Percentiles rank a stretch among this genome's conserved stretches.
These are phyloP conservation scores for Hymenoscyphus occultus DNA, from an alignment of 2,329 filamentous ascomycete genomes.

Conservation along the genomic window DNA sequence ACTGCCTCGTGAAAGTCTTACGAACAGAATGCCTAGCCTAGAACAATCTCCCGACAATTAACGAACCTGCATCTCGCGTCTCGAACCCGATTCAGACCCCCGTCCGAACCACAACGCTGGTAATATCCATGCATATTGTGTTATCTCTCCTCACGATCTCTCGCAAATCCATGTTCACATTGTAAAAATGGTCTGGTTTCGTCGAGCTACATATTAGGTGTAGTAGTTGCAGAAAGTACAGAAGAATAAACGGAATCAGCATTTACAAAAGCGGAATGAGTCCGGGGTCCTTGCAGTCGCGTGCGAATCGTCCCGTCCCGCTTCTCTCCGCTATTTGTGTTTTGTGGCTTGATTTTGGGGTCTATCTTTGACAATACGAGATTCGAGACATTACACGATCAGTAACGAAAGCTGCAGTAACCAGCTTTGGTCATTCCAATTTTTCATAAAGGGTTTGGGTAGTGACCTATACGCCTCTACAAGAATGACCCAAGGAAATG, in stretches of 20 bases:
- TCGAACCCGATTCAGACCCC: not conserved
- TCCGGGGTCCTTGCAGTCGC: not conserved
- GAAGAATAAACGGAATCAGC: not conserved
- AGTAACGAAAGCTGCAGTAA: not conserved
- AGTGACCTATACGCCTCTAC: too few species aligned
- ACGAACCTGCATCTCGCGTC: not conserved
- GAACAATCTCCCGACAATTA: not conserved
- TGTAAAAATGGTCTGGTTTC: not conserved
- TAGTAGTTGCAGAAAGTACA: not conserved
- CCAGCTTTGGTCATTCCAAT: too few species aligned
- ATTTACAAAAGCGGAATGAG: not conserved
- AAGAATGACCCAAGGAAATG: not conserved
- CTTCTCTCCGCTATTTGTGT: not conserved
- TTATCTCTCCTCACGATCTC: not conserved
- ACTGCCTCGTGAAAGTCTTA: not conserved
- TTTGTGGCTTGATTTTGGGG: not conserved
- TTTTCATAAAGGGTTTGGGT: too few species aligned
- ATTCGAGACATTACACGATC: not conserved
- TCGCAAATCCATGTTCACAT: not conserved
- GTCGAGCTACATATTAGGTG: not conserved
- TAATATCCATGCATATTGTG: not conserved
- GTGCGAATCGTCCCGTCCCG: conserved; percentile 1
- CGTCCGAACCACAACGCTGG: not conserved
- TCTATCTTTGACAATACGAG: not conserved
- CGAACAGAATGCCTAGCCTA: not conserved